Conservation (phyloP, 768 basidiomycete genomes). For the Mycena galopus region DNA sequence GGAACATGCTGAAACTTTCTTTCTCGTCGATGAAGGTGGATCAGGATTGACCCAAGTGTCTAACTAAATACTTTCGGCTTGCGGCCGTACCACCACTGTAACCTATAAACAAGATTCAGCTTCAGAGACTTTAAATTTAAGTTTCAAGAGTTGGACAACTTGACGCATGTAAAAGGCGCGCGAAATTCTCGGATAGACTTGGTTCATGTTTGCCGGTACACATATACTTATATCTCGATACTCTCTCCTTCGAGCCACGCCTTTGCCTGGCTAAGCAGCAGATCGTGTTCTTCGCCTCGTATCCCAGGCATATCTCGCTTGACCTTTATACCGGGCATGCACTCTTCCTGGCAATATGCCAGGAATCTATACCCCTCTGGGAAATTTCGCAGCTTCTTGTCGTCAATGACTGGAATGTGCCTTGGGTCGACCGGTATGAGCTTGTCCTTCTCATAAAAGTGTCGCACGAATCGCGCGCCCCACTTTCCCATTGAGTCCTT, state of each 20-base stretch:
- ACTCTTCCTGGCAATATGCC: conserved; percentile 40
- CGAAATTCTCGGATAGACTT: no score
- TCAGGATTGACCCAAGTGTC: no score
- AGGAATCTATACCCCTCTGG: conserved; percentile 39
- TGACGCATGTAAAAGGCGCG: no score
- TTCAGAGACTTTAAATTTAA: no score
- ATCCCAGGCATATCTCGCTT: conserved; percentile 41
- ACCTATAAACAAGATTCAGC: no score
- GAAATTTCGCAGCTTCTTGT: conserved; percentile 32
- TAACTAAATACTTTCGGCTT: no score
- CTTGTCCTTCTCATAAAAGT: conserved; percentile 44
- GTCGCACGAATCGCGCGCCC: conserved; percentile 40
- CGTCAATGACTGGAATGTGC: conserved; percentile 36
- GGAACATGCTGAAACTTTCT: no score
- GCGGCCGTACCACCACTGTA: no score
- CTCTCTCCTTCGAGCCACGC: conserved; percentile 39
- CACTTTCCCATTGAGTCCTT: conserved; percentile 29
- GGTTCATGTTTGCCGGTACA: no score
- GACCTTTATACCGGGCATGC: conserved; percentile 39
- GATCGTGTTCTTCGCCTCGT: conserved; percentile 39
- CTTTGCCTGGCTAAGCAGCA: conserved; percentile 35
- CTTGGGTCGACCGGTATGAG: conserved; percentile 40
- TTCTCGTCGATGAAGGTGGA: no score
- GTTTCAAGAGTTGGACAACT: no score
- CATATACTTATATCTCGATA: conserved; percentile 28